Conservation (phyloP, 2,329 filamentous ascomycete genomes). For the Lachnellula willkommii region DNA sequence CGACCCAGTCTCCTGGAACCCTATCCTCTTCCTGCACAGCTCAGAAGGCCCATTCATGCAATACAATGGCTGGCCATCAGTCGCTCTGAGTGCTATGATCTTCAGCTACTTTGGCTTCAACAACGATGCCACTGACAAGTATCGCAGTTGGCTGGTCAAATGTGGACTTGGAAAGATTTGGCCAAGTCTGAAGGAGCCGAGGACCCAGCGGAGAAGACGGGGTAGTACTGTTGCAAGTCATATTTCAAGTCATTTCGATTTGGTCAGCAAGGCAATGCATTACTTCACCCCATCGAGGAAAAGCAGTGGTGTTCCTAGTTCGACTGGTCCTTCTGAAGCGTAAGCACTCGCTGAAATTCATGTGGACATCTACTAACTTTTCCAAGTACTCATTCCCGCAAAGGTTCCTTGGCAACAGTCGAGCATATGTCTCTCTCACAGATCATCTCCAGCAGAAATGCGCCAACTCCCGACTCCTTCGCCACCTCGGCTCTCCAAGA, state of each 20-base stretch:
- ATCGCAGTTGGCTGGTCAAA: conserved; percentile 29
- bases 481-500: neutral
- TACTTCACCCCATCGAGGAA: conserved; percentile 21
- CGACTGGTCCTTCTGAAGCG: neutral
- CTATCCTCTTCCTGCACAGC: conserved; percentile 42
- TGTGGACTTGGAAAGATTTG: conserved; percentile 22
- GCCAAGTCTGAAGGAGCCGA: conserved; percentile 19
- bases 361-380: neutral
- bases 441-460: neutral
- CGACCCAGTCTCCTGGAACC: conserved; percentile 41
- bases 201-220: conserved; percentile 3
- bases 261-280: conserved; percentile 20
- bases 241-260: conserved; percentile 15
- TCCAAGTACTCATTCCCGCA: conserved; percentile 1
- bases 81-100: conserved; percentile 47
- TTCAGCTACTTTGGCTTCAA: conserved; percentile 64
- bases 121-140: conserved; percentile 52
- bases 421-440: conserved; percentile 3
- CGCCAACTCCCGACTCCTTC: neutral
- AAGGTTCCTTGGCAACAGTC: conserved; percentile 7
- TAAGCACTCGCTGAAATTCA: neutral
- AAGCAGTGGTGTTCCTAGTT: conserved; percentile 8
- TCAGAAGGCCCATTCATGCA: conserved; percentile 34
- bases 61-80: conserved; percentile 54
- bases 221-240: conserved; percentile 5